These are phyloP conservation scores for Circinella minor DNA, from an alignment of 371 early-diverging fungal genomes.

Conservation along the genomic window DNA sequence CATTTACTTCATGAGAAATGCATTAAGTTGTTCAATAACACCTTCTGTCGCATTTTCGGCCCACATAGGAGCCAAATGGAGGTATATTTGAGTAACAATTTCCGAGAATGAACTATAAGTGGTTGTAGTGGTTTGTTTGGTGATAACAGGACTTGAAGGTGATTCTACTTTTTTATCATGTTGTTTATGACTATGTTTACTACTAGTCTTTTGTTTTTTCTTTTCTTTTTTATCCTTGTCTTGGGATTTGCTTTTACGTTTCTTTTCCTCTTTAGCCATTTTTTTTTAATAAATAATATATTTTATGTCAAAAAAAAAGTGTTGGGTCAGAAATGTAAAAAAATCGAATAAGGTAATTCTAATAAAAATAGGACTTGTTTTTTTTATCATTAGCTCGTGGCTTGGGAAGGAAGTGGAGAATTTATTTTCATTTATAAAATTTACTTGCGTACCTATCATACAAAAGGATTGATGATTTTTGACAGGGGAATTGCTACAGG, in stretches of 20 bases:
- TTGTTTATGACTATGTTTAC: slow-evolving; percentile 10
- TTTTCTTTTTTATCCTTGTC: slow-evolving; percentile 31
- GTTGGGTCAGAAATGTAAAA: neutral
- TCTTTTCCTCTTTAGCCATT: slow-evolving; percentile 43
- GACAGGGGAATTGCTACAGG: neutral
- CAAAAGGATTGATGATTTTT: no score
- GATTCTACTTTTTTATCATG: slow-evolving; percentile 18
- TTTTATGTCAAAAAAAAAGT: neutral
- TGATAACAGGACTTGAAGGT: slow-evolving; percentile 9
- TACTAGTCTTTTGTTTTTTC: slow-evolving; percentile 28
- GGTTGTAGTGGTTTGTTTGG: slow-evolving; percentile 16
- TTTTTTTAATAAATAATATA: neutral
- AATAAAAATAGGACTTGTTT: slow-evolving; percentile 3
- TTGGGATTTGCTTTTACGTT: slow-evolving; percentile 45
- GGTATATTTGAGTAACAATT: slow-evolving; percentile 62
- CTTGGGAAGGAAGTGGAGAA: neutral
- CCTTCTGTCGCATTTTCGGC: slow-evolving; percentile 71
- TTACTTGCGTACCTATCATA: no score
- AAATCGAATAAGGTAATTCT: neutral
- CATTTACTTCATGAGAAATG: slow-evolving; percentile 83
- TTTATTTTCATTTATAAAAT: no score
- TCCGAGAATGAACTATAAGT: slow-evolving; percentile 56
- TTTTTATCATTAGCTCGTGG: neutral
- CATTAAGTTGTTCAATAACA: slow-evolving; percentile 80
- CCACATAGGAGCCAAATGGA: slow-evolving; percentile 81